A percentile compares a stretch with the other conserved stretches of the same genome.
Evolutionary conservation across 805 yeast genomes (phyloP).

Genomic region (Saccharomycopsis sp.): DNA sequence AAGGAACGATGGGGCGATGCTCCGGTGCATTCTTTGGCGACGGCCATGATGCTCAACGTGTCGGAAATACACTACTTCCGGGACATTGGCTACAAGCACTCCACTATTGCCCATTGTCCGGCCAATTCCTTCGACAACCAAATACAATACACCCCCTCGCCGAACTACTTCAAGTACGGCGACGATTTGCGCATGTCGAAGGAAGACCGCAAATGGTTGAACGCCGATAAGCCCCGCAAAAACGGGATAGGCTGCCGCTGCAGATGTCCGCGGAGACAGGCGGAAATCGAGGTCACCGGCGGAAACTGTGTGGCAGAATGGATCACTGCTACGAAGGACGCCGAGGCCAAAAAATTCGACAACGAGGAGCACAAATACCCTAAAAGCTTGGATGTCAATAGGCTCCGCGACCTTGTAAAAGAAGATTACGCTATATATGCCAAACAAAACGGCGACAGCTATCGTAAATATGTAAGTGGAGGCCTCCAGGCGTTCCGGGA

Average conservation of each 20-base stretch:
- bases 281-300: conserved; percentile 51
- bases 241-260: conserved; percentile 82
- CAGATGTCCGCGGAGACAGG: conserved; percentile 52
- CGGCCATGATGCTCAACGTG: conserved; percentile 63
- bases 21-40: conserved; percentile 84
- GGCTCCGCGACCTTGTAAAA: conserved; percentile 27
- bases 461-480: conserved; percentile 12
- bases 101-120: conserved; percentile 82
- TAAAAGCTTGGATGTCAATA: conserved; percentile 12
- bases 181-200: conserved; percentile 31
- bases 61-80: conserved; percentile 82
- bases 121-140: conserved; percentile 51
- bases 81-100: conserved; percentile 85
- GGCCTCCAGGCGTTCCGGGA: conserved; percentile 12
- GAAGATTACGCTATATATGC: conserved; percentile 25
- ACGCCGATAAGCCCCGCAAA: conserved; percentile 31
- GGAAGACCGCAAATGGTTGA: conserved; percentile 25
- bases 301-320: conserved; percentile 48
- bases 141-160: conserved; percentile 35
- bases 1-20: conserved; percentile 98
- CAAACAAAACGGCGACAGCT: conserved; percentile 11
- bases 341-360: conserved; percentile 20
- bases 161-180: conserved; percentile 28
- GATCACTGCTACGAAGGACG: conserved; percentile 32
- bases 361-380: conserved; percentile 10